A percentile compares a stretch with the other conserved stretches of the same genome.
phyloP scores from a whole-genome alignment of 768 basidiomycete genomes.

The Russula sp. region DNA sequence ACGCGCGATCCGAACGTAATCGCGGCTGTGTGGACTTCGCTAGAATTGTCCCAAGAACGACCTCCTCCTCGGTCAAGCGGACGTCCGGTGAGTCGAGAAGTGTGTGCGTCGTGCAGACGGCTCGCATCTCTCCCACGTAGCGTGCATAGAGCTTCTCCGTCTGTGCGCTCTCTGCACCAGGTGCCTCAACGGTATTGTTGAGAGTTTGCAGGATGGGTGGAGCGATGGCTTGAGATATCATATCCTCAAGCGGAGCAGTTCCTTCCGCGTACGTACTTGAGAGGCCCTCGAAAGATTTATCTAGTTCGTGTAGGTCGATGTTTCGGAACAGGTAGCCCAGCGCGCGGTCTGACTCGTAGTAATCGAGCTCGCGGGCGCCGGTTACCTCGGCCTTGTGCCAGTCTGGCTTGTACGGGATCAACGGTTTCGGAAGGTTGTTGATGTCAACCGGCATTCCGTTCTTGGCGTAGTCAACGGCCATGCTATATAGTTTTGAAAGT shows the following conservation, averaged over 20 bases:
- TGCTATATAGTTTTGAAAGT: slow-evolving; percentile 44
- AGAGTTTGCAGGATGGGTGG: not conserved
- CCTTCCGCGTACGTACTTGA: slow-evolving; percentile 19
- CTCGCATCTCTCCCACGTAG: slow-evolving; percentile 62
- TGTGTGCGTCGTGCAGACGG: slow-evolving; percentile 64
- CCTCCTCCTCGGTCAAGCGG: slow-evolving; percentile 63
- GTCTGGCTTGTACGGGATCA: not conserved
- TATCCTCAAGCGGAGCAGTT: not conserved
- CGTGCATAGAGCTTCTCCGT: slow-evolving; percentile 35
- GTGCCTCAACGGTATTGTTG: slow-evolving; percentile 50
- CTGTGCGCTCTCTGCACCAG: not conserved
- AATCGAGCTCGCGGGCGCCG: not conserved
- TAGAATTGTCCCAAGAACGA: slow-evolving; percentile 69
- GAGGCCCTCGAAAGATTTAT: not conserved
- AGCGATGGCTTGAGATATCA: not conserved
- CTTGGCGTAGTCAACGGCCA: slow-evolving; percentile 79
- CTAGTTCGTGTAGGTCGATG: not conserved
- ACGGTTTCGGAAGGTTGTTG: slow-evolving; percentile 21
- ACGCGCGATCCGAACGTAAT: slow-evolving; percentile 52
- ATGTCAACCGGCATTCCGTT: slow-evolving; percentile 61
- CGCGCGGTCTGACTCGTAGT: not conserved
- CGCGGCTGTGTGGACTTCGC: slow-evolving; percentile 59
- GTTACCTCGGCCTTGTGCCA: not conserved
- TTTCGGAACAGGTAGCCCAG: not conserved
- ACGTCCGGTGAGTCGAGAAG: slow-evolving; percentile 51